Base-by-base conservation (phyloP, 352 stramenopile species). In the Phytopythium sindhum region DNA sequence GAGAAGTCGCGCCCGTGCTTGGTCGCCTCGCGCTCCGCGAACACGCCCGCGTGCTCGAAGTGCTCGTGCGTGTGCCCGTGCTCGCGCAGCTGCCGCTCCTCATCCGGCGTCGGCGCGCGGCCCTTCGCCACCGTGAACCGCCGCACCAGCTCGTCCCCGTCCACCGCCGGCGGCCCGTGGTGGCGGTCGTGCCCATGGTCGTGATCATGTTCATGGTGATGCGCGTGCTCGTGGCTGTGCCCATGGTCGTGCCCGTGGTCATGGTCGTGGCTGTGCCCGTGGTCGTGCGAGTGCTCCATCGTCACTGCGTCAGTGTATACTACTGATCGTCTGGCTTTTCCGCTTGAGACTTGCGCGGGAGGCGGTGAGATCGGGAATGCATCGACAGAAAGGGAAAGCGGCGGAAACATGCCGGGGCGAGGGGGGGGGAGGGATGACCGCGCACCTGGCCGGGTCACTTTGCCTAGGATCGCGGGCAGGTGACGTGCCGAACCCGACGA, bases 11-110 rank as follows among this genome's bases (percentile, higher is more conserved):
- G 87, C 14, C 80, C 69, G 24, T 64, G 24, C 31, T 74, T 74
- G 61, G 63, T 60, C 33, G 67, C 67, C 42, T 96, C 89, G 58
- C 90, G 87, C 61, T 87, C 72, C 33, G 76, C 72, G 64, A 86
- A 97, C 21, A 73, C 50, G 21, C 90, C 90, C 0, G 87, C 87
- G 66, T 91, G 81, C 56, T 96, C 87, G 53, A 93, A 78, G 69
- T 96, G 86, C 59, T 96, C 90, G 73, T 97, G 90, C 61, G 80
- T 92, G 81, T 97, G 90, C 47, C 84, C 85, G 53, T 97, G 89
- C 61, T 92, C 85, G 23, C 85, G 81, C 57, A 93, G 70, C 65
- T 95, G 84, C 61, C 67, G 65, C 68, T 92, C 82, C 63, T 95
- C 86, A 58, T 89, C 80, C n/a, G 74, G 63, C 31, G 86, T 95